phyloP scores from a whole-genome alignment of 257 asterid species.

The Solanum piurae region DNA sequence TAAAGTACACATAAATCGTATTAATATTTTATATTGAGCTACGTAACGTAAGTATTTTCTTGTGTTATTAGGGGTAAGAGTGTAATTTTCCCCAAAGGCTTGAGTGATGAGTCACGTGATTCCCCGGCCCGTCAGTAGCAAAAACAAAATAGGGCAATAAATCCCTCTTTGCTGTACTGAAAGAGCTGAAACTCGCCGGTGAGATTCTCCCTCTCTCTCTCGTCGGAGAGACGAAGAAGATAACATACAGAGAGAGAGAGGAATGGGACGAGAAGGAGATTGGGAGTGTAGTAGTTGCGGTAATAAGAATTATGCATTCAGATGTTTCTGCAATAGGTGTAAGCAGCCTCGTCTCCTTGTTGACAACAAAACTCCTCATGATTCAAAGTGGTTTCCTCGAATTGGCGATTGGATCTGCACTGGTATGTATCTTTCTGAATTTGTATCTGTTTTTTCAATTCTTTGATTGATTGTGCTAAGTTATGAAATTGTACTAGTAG shows the following conservation, averaged over 20 bases:
- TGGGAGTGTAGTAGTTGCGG: slow-evolving; percentile 80
- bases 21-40: neutral
- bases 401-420: slow-evolving; percentile 96
- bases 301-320: slow-evolving; percentile 71
- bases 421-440: slow-evolving; percentile 22
- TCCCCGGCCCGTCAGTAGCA: neutral
- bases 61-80: neutral
- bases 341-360: slow-evolving; percentile 89
- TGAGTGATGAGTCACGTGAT: neutral
- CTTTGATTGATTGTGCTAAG: neutral
- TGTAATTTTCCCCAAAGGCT: neutral
- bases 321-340: slow-evolving; percentile 80
- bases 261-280: slow-evolving; percentile 70
- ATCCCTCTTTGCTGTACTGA: neutral
- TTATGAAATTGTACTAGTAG: neutral
- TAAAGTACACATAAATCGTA: too few relatives aligned
- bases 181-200: neutral
- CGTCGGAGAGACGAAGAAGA: neutral
- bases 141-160: neutral
- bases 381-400: slow-evolving; percentile 92
- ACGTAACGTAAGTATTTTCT: too few relatives aligned
- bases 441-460: neutral
- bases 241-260: neutral
- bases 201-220: neutral
- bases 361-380: slow-evolving; percentile 63